Evolutionary conservation across 306 rosid genomes (phyloP).

Genomic region (Alnus rubra): DNA sequence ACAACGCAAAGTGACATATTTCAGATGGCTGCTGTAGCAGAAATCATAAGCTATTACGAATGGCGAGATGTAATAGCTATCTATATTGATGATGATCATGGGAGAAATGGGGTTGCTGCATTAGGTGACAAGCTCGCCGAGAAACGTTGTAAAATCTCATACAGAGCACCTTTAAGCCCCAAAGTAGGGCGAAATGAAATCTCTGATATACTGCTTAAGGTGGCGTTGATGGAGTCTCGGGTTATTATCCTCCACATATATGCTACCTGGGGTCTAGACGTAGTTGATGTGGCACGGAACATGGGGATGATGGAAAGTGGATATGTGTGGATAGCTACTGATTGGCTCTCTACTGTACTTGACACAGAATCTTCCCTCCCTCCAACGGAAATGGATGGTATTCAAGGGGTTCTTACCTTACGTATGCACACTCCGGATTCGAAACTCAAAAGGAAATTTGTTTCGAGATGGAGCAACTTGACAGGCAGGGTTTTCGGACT

Average conservation of each 20-base stretch:
- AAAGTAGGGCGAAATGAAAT: slow-evolving; percentile 48
- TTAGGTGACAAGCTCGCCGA: slow-evolving; percentile 74
- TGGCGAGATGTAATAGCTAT: slow-evolving; percentile 92
- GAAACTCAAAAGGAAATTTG: slow-evolving; percentile 57
- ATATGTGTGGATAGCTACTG: slow-evolving; percentile 87
- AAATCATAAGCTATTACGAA: slow-evolving; percentile 54
- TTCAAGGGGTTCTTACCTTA: slow-evolving; percentile 76
- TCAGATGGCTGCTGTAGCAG: slow-evolving; percentile 88
- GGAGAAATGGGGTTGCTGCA: slow-evolving; percentile 80
- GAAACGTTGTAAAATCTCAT: slow-evolving; percentile 78
- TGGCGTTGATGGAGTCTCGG: slow-evolving; percentile 77
- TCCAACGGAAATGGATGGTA: slow-evolving; percentile 40
- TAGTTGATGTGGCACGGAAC: slow-evolving; percentile 57
- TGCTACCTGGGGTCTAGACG: slow-evolving; percentile 42
- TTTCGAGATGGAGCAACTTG: slow-evolving; percentile 74
- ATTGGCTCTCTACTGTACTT: slow-evolving; percentile 64
- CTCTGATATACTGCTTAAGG: slow-evolving; percentile 66
- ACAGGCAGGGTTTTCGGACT: slow-evolving; percentile 40
- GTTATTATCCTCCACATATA: slow-evolving; percentile 63
- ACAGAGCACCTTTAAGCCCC: slow-evolving; percentile 68
- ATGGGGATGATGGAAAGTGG: slow-evolving; percentile 85
- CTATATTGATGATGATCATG: slow-evolving; percentile 82
- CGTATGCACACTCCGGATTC: slow-evolving; percentile 72
- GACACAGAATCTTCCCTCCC: slow-evolving; percentile 52
- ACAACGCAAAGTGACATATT: slow-evolving; percentile 71